These are phyloP conservation scores for Ophiostoma tasmaniense DNA, from an alignment of 2,329 filamentous ascomycete genomes.

Conservation along the genomic window DNA sequence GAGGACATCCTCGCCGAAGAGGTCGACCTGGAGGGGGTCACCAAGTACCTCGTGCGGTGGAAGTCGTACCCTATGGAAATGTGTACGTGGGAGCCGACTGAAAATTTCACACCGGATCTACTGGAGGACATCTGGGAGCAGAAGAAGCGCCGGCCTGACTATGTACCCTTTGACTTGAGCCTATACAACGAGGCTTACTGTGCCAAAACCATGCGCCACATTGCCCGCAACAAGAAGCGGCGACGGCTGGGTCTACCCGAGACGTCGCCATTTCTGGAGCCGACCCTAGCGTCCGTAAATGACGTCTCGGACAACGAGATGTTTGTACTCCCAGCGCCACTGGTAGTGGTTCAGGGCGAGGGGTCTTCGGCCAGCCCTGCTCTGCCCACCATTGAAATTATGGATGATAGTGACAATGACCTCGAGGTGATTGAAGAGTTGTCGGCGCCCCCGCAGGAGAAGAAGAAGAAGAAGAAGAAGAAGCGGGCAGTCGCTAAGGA, in stretches of 20 bases:
- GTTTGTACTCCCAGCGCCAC: not conserved
- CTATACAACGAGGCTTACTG: conserved; percentile 27
- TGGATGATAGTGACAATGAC: not conserved
- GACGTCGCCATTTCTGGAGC: conserved; percentile 22
- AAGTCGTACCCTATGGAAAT: conserved; percentile 47
- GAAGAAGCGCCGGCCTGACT: conserved; percentile 30
- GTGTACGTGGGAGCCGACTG: conserved; percentile 47
- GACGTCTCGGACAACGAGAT: not conserved
- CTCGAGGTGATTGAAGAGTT: conserved; percentile 6
- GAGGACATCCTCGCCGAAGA: conserved; percentile 45
- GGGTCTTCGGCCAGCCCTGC: not conserved
- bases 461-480: conserved; percentile 10
- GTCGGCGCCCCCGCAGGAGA: not conserved
- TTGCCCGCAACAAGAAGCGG: conserved; percentile 38
- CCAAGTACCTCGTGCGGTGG: conserved; percentile 57
- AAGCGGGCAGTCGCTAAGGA: not conserved
- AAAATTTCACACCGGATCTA: conserved; percentile 34
- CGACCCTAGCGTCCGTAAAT: not conserved
- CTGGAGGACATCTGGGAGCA: conserved; percentile 35
- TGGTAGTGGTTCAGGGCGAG: not conserved
- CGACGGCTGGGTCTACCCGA: conserved; percentile 29
- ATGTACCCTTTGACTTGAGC: conserved; percentile 32
- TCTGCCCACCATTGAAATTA: not conserved
- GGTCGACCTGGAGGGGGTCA: conserved; percentile 26
- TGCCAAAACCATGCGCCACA: conserved; percentile 23